A percentile compares a stretch with the other conserved stretches of the same genome.
Evolutionary conservation across 208 protist genomes (phyloP).

Genomic region (Acanthamoeba lugdunensis): DNA sequence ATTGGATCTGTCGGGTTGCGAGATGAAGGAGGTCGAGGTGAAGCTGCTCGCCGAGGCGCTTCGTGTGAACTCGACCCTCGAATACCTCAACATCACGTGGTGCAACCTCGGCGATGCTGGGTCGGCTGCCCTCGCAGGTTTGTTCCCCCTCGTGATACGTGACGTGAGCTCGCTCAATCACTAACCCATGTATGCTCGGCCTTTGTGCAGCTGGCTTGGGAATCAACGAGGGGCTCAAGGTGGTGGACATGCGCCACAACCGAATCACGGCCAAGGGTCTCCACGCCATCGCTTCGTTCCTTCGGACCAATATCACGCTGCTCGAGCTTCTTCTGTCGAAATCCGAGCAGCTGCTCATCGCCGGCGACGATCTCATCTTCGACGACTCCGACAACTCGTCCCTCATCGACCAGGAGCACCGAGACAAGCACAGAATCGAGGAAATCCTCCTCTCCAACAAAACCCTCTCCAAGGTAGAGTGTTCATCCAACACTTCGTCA

Average conservation of each 20-base stretch:
- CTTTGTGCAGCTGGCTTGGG: slow-evolving; percentile 23
- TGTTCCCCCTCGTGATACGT: not conserved
- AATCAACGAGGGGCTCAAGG: slow-evolving; percentile 30
- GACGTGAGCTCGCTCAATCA: too few species aligned
- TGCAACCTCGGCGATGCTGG: slow-evolving; percentile 34
- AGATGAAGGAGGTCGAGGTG: slow-evolving; percentile 49
- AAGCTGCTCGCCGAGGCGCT: slow-evolving; percentile 25
- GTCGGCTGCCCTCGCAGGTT: slow-evolving; percentile 3
- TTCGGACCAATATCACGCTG: slow-evolving; percentile 45
- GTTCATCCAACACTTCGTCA: too few species aligned
- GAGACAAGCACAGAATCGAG: slow-evolving; percentile 28
- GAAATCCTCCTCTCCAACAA: slow-evolving; percentile 21
- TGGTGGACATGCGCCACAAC: slow-evolving; percentile 61
- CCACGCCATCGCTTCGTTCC: not conserved
- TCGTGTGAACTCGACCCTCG: slow-evolving; percentile 47
- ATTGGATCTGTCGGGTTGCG: slow-evolving; percentile 49
- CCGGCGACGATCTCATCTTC: slow-evolving; percentile 62
- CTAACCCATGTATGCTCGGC: not conserved
- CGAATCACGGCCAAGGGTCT: slow-evolving; percentile 27
- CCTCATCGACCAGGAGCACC: slow-evolving; percentile 20
- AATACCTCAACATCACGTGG: slow-evolving; percentile 41
- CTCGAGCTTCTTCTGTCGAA: slow-evolving; percentile 34
- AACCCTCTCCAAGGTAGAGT: slow-evolving; percentile 29
- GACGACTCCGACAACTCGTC: slow-evolving; percentile 22
- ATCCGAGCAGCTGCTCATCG: slow-evolving; percentile 4